Evolutionary conservation across 345 rosid genomes (phyloP).

Genomic region (Turnera subulata): DNA sequence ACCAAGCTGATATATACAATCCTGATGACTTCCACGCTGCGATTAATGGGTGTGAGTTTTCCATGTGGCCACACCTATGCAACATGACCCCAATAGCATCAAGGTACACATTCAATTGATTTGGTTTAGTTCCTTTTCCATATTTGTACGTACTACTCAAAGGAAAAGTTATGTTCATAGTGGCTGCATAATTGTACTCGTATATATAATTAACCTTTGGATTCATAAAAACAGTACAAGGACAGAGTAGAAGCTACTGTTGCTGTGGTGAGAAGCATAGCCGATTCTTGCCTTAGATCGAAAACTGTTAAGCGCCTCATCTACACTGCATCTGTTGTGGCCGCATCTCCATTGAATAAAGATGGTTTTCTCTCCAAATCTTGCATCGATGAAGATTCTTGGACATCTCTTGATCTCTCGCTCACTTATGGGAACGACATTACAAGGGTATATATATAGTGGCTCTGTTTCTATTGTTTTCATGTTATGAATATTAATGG

Average conservation of each 20-base stretch:
- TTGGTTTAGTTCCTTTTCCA: no score
- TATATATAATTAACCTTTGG: background rate
- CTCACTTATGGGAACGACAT: constrained; percentile 11
- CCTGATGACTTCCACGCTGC: constrained; percentile 24
- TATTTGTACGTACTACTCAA: no score
- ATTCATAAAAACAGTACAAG: constrained; percentile 13
- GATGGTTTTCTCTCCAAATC: constrained; percentile 10
- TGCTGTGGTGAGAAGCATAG: constrained; percentile 14
- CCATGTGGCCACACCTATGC: constrained; percentile 22
- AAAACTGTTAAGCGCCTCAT: constrained; percentile 28
- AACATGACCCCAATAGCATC: constrained; percentile 3
- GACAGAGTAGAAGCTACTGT: constrained; percentile 22
- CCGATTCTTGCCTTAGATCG: constrained; percentile 19
- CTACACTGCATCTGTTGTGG: constrained; percentile 25
- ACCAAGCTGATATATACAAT: constrained; percentile 28
- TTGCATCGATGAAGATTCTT: constrained; percentile 24
- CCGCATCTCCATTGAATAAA: constrained; percentile 21
- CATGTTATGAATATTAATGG: background rate
- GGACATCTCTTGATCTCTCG: constrained; percentile 21
- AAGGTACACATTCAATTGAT: constrained; percentile 7
- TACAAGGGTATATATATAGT: background rate
- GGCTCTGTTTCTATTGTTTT: no score
- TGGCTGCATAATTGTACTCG: no score
- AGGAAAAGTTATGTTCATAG: no score
- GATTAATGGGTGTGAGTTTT: constrained; percentile 26